phyloP scores from a whole-genome alignment of 1,139 yeast genomes.

The Taphrina pruni region DNA sequence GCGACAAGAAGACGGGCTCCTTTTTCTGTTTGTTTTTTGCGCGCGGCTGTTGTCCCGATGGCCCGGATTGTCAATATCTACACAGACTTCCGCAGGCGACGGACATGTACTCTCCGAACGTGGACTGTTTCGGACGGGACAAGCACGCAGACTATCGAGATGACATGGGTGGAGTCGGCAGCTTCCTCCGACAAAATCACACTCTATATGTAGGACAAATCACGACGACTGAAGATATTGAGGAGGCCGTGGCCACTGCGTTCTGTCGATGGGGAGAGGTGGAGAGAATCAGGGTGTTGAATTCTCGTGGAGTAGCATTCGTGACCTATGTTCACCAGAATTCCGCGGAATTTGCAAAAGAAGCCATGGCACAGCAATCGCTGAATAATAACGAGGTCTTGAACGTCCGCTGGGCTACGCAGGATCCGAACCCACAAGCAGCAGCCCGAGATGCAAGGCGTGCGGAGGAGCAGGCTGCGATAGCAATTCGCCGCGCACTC shows the following conservation, averaged over 20 bases:
- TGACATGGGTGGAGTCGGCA: slow-evolving; percentile 94
- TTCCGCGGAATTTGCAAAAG: slow-evolving; percentile 92
- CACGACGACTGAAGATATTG: slow-evolving; percentile 54
- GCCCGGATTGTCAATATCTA: slow-evolving; percentile 68
- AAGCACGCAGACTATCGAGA: slow-evolving; percentile 81
- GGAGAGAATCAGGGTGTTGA: slow-evolving; percentile 67
- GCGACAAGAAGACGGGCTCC: slow-evolving; percentile 58
- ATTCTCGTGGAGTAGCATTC: slow-evolving; percentile 75
- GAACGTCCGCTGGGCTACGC: slow-evolving; percentile 85
- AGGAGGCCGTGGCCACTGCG: slow-evolving; percentile 57
- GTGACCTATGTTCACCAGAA: slow-evolving; percentile 70
- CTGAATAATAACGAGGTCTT: slow-evolving; percentile 69
- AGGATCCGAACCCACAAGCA: slow-evolving; percentile 80
- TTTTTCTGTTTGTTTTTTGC: slow-evolving; percentile 84
- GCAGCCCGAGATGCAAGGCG: slow-evolving; percentile 57
- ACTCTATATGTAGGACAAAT: slow-evolving; percentile 82
- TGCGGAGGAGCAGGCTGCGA: slow-evolving; percentile 55
- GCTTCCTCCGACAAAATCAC: slow-evolving; percentile 69
- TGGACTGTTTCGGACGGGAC: slow-evolving; percentile 93
- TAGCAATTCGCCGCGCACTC: slow-evolving; percentile 52
- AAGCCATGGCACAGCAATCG: slow-evolving; percentile 85
- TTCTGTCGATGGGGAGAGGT: slow-evolving; percentile 81
- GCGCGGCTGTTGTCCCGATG: slow-evolving; percentile 71
- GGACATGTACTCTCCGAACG: slow-evolving; percentile 63
- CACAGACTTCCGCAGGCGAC: slow-evolving; percentile 72